Conservation (phyloP, 106 monocot species). For the Platanthera zijinensis region DNA sequence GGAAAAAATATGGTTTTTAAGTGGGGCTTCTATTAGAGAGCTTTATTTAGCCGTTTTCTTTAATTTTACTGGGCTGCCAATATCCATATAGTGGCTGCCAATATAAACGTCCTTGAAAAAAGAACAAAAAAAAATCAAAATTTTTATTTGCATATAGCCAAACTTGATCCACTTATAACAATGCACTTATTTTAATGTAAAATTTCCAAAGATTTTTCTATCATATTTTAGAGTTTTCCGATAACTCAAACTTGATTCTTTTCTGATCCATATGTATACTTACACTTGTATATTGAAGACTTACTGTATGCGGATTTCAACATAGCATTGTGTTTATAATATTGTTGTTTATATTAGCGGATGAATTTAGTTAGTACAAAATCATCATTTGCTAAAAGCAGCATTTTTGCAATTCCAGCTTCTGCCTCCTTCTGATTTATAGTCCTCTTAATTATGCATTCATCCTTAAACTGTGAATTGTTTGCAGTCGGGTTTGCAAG, state of each 20-base stretch:
- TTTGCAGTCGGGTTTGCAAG: constrained; percentile 47
- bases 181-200: background rate
- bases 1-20: no score
- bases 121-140: no score
- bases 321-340: background rate
- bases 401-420: background rate
- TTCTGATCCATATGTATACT: background rate
- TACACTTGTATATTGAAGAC: background rate
- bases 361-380: background rate
- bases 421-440: background rate
- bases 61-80: no score
- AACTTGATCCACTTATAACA: background rate
- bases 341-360: background rate
- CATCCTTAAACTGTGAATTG: constrained; percentile 4
- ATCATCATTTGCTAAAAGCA: background rate
- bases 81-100: no score
- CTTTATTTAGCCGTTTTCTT: no score
- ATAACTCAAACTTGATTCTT: background rate
- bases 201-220: background rate
- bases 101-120: no score
- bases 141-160: background rate
- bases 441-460: background rate
- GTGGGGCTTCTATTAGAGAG: no score
- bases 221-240: background rate
- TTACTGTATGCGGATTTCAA: background rate